Evolutionary conservation across 169 alveolate species (phyloP), one percentile per base, ranked within the genome.

Genomic region (Cryptosporidium bovis): DNA sequence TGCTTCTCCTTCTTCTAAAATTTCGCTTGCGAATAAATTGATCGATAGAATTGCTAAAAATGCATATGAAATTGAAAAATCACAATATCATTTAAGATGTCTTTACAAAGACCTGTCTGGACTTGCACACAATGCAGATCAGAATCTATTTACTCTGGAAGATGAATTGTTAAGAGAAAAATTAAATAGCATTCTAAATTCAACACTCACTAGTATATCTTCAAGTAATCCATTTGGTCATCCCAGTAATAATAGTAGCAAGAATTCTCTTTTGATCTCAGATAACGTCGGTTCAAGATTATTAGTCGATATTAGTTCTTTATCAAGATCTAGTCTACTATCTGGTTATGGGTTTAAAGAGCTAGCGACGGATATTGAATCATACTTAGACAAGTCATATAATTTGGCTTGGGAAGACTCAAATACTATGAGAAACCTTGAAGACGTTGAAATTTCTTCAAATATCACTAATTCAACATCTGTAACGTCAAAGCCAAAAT

Each of bases 21-120:
- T 48, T 34, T 58, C 71, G 3, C 18, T 77, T 5, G 87, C 77
- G 40, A 60, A 24, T 60, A 77, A 60, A 60, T 50, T 77, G 12
- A 62, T 77, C 4, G 87, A 48, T 5, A 55, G 77, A 20, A 62
- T 77, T 5, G 12, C 60, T 2, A 4, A 2, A 36, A 77, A 77
- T 58, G 71, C 64, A 8, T 51, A 60, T 1, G 27, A 20, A 15
- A 77, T 77, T 0, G 10, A 29, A 4, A 50, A 46, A 31, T 77
- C 77, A n/a, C 87, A 77, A 36, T 62, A 10, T 7, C 44, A 34
- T 16, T 62, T 77, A 15, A 62, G 77, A 40, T 29, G 27, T 16
- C 29, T 77, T n/a, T 77, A 60, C 46, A 62, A 20, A 7, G 69
- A 56, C 48, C 18, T 77, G 64, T 44, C 77, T 4, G 87, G 64